Conservation (phyloP, 768 basidiomycete species). For the Cyclocybe aegerita region DNA sequence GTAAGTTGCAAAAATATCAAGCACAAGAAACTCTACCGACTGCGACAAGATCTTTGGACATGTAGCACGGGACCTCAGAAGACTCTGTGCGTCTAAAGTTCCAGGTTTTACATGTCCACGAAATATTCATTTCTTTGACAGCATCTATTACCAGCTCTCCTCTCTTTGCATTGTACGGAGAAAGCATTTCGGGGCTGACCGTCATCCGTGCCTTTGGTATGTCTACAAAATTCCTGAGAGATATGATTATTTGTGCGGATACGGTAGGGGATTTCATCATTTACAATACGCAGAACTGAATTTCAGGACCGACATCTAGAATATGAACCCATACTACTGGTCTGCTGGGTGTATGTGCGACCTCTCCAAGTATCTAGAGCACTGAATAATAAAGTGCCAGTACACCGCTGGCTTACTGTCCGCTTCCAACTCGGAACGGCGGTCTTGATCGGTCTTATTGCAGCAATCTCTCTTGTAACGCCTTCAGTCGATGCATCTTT, state of each 20-base stretch:
- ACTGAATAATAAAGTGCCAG: constrained; percentile 31
- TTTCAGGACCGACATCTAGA: constrained; percentile 23
- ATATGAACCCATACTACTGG: constrained; percentile 82
- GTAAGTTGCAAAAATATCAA: too few relatives aligned
- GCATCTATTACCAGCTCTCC: constrained; percentile 39
- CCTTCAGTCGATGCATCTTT: constrained; percentile 75
- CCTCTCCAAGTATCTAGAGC: not conserved
- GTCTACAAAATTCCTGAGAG: constrained; percentile 80
- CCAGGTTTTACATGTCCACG: not conserved
- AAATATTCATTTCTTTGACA: constrained; percentile 1
- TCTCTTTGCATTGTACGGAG: constrained; percentile 43
- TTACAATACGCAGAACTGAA: too few relatives aligned
- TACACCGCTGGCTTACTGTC: constrained; percentile 88
- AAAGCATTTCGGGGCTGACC: constrained; percentile 42
- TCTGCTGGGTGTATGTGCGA: constrained; percentile 75
- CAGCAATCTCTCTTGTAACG: constrained; percentile 64
- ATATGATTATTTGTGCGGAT: constrained; percentile 81
- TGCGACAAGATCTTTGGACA: constrained; percentile 57
- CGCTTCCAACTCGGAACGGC: constrained; percentile 67
- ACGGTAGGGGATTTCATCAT: constrained; percentile 50
- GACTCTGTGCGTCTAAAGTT: constrained; percentile 46
- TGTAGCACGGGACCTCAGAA: constrained; percentile 75
- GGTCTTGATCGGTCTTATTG: constrained; percentile 73
- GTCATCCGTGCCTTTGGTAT: constrained; percentile 84
- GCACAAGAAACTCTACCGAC: too few relatives aligned